These are phyloP conservation scores for Brettanomyces anomalus DNA, from an alignment of 805 yeast species.

Conservation along the genomic window DNA sequence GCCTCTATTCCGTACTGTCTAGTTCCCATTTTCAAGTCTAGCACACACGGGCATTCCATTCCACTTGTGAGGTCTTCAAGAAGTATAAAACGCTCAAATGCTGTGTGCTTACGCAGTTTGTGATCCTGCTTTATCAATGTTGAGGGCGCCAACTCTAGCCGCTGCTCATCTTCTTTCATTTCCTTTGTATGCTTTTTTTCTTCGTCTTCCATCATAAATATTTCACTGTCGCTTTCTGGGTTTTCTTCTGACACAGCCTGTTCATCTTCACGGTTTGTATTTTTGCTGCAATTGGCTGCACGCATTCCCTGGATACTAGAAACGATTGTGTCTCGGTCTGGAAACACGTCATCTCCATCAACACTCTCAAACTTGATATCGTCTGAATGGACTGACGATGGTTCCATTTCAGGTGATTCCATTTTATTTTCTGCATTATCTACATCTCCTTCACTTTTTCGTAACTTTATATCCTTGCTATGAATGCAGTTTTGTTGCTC, in stretches of 20 bases:
- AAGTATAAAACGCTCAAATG: constrained; percentile 73
- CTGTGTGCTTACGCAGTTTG: constrained; percentile 27
- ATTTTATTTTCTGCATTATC: neutral
- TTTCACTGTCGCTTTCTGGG: neutral
- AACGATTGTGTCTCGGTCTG: constrained; percentile 21
- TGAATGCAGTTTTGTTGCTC: neutral
- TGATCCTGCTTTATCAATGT: constrained; percentile 1
- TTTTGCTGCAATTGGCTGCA: neutral
- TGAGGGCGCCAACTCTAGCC: constrained; percentile 1
- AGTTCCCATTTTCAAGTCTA: constrained; percentile 97
- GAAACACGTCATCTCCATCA: constrained; percentile 10
- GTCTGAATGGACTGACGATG: constrained; percentile 15
- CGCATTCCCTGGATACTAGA: constrained; percentile 10
- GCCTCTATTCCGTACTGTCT: constrained; percentile 98
- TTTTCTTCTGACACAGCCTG: neutral
- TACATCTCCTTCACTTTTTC: neutral
- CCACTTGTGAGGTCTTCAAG: constrained; percentile 86
- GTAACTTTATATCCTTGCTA: neutral
- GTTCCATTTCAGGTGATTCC: neutral
- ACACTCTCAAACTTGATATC: constrained; percentile 9
- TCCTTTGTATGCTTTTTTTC: constrained; percentile 10
- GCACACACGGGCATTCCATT: constrained; percentile 77
- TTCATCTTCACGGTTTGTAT: neutral
- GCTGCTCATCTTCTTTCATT: constrained; percentile 2
- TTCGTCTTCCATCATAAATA: neutral